Conservation (phyloP, 768 basidiomycete genomes). For the Chalciporus chontae region DNA sequence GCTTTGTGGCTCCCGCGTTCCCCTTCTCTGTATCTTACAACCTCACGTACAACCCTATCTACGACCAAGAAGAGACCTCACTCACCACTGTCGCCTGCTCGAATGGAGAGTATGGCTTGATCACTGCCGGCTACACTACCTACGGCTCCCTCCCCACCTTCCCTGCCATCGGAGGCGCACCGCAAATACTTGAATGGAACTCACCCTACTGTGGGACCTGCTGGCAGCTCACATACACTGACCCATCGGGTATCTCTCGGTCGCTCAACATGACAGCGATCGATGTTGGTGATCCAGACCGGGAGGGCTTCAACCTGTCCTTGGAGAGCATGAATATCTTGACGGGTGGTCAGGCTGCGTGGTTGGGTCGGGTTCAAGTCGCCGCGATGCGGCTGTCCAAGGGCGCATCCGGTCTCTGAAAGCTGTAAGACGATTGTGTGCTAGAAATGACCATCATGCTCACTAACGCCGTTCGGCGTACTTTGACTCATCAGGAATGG, state of each 20-base stretch:
- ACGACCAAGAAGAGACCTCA: conserved; percentile 42
- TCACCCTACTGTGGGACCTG: conserved; percentile 56
- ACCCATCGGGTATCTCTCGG: conserved; percentile 22
- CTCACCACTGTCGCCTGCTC: conserved; percentile 48
- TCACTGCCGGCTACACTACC: conserved; percentile 42
- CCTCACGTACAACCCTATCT: conserved; percentile 44
- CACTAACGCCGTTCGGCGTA: background rate
- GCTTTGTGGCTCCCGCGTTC: conserved; percentile 5
- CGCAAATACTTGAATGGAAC: conserved; percentile 48
- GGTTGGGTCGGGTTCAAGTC: conserved; percentile 26
- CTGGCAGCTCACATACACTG: conserved; percentile 52
- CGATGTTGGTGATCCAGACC: conserved; percentile 37
- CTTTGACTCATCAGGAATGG: background rate
- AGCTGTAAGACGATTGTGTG: background rate
- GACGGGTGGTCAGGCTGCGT: conserved; percentile 27
- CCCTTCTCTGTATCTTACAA: conserved; percentile 12
- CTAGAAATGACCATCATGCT: background rate
- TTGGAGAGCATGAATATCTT: conserved; percentile 33
- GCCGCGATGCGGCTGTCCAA: conserved; percentile 17
- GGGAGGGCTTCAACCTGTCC: conserved; percentile 37
- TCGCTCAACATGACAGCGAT: conserved; percentile 50
- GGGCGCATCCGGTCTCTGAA: conserved; percentile 12
- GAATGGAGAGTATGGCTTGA: conserved; percentile 49
- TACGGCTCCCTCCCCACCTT: conserved; percentile 53
- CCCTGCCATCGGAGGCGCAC: conserved; percentile 56